Evolutionary conservation across 2,329 filamentous ascomycete genomes (phyloP).

Genomic region (Colletotrichum zoysiae): DNA sequence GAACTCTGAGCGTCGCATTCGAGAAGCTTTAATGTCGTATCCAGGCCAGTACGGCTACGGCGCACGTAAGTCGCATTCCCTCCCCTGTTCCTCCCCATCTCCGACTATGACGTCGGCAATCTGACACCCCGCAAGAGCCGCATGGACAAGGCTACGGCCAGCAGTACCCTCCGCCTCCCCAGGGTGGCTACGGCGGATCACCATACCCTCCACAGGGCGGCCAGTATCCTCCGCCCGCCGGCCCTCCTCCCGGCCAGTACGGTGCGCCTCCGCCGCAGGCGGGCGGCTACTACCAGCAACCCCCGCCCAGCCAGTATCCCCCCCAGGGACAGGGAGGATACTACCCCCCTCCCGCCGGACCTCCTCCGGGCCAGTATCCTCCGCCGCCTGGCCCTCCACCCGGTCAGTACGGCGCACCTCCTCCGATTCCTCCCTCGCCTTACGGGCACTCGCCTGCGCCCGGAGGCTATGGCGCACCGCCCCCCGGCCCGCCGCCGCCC

Average conservation of each 20-base stretch:
- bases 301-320: slow-evolving; percentile 52
- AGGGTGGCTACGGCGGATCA: slow-evolving; percentile 48
- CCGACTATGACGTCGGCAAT: background rate
- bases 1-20: slow-evolving; percentile 30
- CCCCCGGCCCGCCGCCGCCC: slow-evolving; percentile 36
- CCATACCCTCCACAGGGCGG: slow-evolving; percentile 49
- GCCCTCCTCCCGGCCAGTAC: slow-evolving; percentile 53
- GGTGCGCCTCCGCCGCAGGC: slow-evolving; percentile 54
- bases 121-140: slow-evolving; percentile 27
- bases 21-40: slow-evolving; percentile 50
- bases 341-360: slow-evolving; percentile 50
- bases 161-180: slow-evolving; percentile 50
- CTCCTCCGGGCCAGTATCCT: slow-evolving; percentile 49
- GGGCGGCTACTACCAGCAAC: slow-evolving; percentile 52
- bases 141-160: slow-evolving; percentile 56
- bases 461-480: slow-evolving; percentile 46
- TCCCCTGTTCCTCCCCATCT: background rate
- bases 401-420: slow-evolving; percentile 54
- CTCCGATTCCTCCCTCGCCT: slow-evolving; percentile 47
- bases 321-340: slow-evolving; percentile 54
- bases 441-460: slow-evolving; percentile 48
- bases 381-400: slow-evolving; percentile 53
- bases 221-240: slow-evolving; percentile 52
- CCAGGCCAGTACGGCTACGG: slow-evolving; percentile 52
- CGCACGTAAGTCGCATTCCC: slow-evolving; percentile 47